These are phyloP conservation scores for Avena atlantica DNA, from an alignment of 176 grass and related monocot genomes.

Conservation along the genomic window DNA sequence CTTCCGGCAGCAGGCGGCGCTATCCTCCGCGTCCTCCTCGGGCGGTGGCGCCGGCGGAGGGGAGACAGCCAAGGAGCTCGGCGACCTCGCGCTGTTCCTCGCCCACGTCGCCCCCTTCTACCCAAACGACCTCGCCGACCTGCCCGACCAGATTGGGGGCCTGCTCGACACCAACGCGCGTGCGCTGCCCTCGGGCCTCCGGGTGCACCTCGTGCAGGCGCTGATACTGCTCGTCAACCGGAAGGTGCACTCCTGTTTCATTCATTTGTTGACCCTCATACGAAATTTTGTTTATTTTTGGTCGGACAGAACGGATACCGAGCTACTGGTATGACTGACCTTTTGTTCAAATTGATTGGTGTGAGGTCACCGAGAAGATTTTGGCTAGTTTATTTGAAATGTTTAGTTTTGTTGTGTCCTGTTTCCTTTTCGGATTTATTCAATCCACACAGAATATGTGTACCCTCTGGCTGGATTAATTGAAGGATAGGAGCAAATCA, in stretches of 20 bases:
- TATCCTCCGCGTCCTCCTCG: conserved; percentile 57
- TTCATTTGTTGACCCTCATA: not conserved
- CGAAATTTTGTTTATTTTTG: not conserved
- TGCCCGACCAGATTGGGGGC: conserved; percentile 67
- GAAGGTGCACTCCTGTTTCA: conserved; percentile 51
- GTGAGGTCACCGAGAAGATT: no score
- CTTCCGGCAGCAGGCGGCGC: conserved; percentile 72
- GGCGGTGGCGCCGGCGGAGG: conserved; percentile 41
- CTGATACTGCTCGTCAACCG: conserved; percentile 83
- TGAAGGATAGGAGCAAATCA: not conserved
- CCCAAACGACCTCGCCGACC: conserved; percentile 60
- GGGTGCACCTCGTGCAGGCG: conserved; percentile 78
- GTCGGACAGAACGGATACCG: not conserved
- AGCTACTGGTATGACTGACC: not conserved
- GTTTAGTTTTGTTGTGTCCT: no score
- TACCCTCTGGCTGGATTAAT: not conserved
- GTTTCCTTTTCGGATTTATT: no score
- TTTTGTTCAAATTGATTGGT: not conserved
- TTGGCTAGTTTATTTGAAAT: no score
- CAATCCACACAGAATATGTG: not conserved
- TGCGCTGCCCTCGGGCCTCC: conserved; percentile 62
- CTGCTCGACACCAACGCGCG: conserved; percentile 72
- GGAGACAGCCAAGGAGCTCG: conserved; percentile 81
- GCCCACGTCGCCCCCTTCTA: conserved; percentile 90
- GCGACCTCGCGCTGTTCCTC: conserved; percentile 84